A percentile compares a stretch with the other conserved stretches of the same genome.
Conservation (phyloP, 2,329 filamentous ascomycete species). For the Apiospora koreana region DNA sequence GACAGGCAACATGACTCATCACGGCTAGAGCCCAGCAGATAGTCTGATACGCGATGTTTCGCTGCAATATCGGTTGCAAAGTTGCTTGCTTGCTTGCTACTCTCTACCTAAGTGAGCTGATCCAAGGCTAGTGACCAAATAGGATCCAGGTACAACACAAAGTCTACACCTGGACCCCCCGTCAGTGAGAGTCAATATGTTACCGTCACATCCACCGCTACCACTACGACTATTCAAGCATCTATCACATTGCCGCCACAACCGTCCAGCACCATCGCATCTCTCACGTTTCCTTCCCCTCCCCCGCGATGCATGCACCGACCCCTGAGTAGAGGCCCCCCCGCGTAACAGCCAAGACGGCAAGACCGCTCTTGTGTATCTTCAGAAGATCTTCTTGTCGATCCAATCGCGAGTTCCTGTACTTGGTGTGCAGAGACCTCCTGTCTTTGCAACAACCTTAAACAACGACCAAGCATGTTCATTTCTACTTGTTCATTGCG, state of each 20-base stretch:
- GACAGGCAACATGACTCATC: constrained; percentile 2
- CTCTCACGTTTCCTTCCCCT: not conserved
- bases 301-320: not conserved
- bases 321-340: not conserved
- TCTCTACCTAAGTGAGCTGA: not conserved
- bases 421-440: not conserved
- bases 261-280: not conserved
- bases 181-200: not conserved
- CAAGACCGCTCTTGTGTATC: not conserved
- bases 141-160: not conserved
- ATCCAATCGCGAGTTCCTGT: not conserved
- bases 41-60: constrained; percentile 1
- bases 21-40: not conserved
- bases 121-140: not conserved
- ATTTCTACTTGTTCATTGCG: not conserved
- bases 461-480: not conserved
- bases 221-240: not conserved
- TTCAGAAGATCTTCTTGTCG: not conserved
- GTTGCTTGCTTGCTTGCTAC: too few relatives aligned
- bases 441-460: not conserved
- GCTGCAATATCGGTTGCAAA: not conserved
- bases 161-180: not conserved
- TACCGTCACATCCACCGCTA: not conserved
- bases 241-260: not conserved
- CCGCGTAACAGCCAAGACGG: not conserved